Evolutionary conservation across 176 grass and related monocot genomes (phyloP), one percentile per base, ranked within the genome.

Genomic region (Musa acuminata): DNA sequence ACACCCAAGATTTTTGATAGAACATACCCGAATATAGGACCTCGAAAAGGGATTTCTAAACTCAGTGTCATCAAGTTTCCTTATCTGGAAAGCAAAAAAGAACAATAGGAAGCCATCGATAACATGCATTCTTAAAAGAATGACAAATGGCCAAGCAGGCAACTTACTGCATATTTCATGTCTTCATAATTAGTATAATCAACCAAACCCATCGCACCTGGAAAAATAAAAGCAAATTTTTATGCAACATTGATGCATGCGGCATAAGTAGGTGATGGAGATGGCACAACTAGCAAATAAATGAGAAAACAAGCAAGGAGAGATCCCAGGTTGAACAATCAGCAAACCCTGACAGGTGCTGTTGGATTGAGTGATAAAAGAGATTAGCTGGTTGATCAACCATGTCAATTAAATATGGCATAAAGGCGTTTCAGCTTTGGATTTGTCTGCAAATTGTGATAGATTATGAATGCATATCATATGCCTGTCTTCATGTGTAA

Each of bases 151-250:
- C 27, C 19, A 20, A 51, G 14, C 6, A 19, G 1, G 43, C n/a
- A 51, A 51, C 75, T 77, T 77, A 77, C 75, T 66, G 75, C 75
- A 77, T 77, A 77, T 64, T 77, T 77, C 75, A 77, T 77, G 62
- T 77, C 75, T 23, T 77, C 75, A 54, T 29, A 53, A 77, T 77
- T 77, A 19, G 75, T 77, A 53, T 77, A 77, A 26, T 77, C 75
- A 53, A 77, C 75, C 62, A 77, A 77, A 77, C 75, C 75, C 75
- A 77, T 77, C 5, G 58, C 60, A 52, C 75, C 75, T 77, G 60
- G 65, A 25, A 11, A 22, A 63, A 20, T 20, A 64, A 55, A 16
- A 27, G 3, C 0, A 17, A 74, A n/a, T 1, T 13, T 27, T 13
- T 52, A 55, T 8, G 66, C 43, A 8, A 48, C 67, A 29, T 49